Percentiles rank a stretch among this genome's conserved stretches.
phyloP scores from a whole-genome alignment of 1,139 yeast species.

The Arxiozyma slooffiae region DNA sequence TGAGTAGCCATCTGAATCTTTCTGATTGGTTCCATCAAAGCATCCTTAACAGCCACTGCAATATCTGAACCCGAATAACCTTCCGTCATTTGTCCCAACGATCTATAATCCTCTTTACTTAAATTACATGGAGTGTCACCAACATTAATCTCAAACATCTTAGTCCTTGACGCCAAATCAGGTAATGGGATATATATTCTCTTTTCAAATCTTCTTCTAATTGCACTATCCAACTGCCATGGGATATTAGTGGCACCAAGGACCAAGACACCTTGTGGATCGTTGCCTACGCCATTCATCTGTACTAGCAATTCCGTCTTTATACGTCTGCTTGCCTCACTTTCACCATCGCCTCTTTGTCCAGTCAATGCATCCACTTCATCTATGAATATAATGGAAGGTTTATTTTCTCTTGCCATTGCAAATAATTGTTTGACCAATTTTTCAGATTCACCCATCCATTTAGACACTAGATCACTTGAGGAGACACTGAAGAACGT shows the following conservation, averaged over 20 bases:
- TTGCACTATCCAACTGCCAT: conserved; percentile 97
- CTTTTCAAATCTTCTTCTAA: conserved; percentile 90
- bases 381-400: conserved; percentile 90
- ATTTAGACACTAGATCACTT: conserved; percentile 86
- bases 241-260: conserved; percentile 98
- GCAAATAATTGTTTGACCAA: conserved; percentile 86
- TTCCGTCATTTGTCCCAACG: conserved; percentile 86
- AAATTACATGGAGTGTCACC: conserved; percentile 83
- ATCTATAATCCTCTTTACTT: conserved; percentile 59
- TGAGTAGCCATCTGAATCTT: conserved; percentile 95
- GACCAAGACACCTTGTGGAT: conserved; percentile 83
- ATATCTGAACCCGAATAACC: conserved; percentile 98
- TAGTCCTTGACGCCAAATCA: conserved; percentile 78
- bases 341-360: conserved; percentile 96
- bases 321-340: conserved; percentile 92
- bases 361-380: conserved; percentile 98
- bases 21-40: conserved; percentile 94
- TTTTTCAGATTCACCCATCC: conserved; percentile 99
- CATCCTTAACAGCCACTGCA: conserved; percentile 94
- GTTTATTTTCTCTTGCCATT: conserved; percentile 94
- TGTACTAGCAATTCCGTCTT: conserved; percentile 94
- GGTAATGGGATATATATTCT: conserved; percentile 94
- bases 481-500: conserved; percentile 93
- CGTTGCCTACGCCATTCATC: conserved; percentile 98
- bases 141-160: conserved; percentile 89